A percentile compares a stretch with the other conserved stretches of the same genome.
Evolutionary conservation across 306 rosid species (phyloP).

Genomic region (Lathyrus oleraceus): DNA sequence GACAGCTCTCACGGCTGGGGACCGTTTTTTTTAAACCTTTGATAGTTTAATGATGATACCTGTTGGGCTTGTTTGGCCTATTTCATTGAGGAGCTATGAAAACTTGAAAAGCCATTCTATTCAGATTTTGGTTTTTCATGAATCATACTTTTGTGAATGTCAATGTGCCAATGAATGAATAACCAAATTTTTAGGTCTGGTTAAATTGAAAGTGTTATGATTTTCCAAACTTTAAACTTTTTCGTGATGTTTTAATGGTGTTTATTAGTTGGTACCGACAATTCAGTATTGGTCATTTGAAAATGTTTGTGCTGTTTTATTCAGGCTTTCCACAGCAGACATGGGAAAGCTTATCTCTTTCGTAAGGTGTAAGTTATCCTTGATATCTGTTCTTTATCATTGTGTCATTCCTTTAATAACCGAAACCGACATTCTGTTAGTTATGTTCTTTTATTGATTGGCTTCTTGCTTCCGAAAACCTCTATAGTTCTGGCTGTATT

Average conservation of each 20-base stretch:
- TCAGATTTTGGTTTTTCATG: neutral
- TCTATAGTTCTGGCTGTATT: neutral
- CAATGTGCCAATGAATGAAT: conserved; percentile 4
- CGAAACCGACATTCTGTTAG: neutral
- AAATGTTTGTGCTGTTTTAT: conserved; percentile 48
- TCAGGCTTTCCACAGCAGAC: conserved; percentile 86
- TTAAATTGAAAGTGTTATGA: neutral
- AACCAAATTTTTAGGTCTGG: neutral
- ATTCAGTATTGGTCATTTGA: conserved; percentile 25
- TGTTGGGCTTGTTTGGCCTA: neutral
- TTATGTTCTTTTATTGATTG: neutral
- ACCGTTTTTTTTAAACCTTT: too few relatives aligned
- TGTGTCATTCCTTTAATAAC: conserved; percentile 11
- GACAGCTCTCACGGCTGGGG: too few relatives aligned
- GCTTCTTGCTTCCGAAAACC: conserved; percentile 14
- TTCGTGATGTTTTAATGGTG: neutral
- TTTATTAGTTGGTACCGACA: conserved; percentile 20
- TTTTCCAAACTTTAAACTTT: conserved; percentile 10
- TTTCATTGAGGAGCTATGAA: neutral
- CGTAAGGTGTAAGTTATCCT: conserved; percentile 90
- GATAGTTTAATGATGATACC: neutral
- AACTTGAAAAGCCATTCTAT: conserved; percentile 4
- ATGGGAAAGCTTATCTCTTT: conserved; percentile 97
- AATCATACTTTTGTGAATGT: neutral
- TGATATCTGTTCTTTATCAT: conserved; percentile 35